These are phyloP conservation scores for Roridomyces roridus DNA, from an alignment of 768 basidiomycete species.

Conservation along the genomic window DNA sequence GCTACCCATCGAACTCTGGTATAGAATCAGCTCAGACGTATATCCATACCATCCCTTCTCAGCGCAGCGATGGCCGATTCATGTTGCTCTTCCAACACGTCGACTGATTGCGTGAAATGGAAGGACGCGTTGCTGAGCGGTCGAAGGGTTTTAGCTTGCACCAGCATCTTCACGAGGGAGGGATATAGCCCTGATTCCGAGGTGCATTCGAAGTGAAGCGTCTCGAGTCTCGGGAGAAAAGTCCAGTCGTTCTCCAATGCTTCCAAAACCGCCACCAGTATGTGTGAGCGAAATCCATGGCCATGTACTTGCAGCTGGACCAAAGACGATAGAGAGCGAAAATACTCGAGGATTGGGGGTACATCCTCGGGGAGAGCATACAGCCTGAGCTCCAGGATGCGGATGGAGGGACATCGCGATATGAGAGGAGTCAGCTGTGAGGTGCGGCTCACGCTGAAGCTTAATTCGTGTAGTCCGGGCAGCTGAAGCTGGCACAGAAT, in stretches of 20 bases:
- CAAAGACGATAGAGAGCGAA: too few relatives aligned
- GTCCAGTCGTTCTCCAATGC: neutral
- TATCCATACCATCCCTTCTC: neutral
- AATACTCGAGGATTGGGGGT: too few relatives aligned
- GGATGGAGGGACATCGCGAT: too few relatives aligned
- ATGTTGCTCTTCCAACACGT: too few relatives aligned
- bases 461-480: neutral
- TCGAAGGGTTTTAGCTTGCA: neutral
- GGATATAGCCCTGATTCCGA: neutral
- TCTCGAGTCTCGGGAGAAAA: neutral
- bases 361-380: too few relatives aligned
- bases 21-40: neutral
- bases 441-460: too few relatives aligned
- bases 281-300: too few relatives aligned
- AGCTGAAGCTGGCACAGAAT: neutral
- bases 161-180: neutral
- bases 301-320: too few relatives aligned
- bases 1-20: slow-evolving; percentile 4
- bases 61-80: neutral
- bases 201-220: neutral
- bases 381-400: too few relatives aligned
- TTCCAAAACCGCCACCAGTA: neutral
- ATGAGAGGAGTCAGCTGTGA: too few relatives aligned
- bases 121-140: neutral
- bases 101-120: too few relatives aligned